Percentiles rank a stretch among this genome's conserved stretches.
Evolutionary conservation across 148 eudicot species (phyloP).

Genomic region (Fagopyrum homotropicum): DNA sequence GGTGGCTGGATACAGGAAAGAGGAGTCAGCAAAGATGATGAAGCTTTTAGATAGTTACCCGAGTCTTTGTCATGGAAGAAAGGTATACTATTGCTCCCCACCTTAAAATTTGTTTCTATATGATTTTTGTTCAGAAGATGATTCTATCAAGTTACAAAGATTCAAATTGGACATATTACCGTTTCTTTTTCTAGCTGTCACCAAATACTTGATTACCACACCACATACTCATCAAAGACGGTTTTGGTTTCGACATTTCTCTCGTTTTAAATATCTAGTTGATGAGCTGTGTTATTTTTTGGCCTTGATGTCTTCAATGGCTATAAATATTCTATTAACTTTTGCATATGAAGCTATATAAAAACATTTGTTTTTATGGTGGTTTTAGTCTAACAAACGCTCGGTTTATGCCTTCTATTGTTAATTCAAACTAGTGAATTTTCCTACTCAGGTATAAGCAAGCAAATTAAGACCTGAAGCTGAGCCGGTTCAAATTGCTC

Average conservation of each 20-base stretch:
- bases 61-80: slow-evolving; percentile 36
- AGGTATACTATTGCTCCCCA: slow-evolving; percentile 29
- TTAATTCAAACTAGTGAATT: neutral
- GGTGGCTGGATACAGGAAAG: slow-evolving; percentile 47
- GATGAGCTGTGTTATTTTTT: neutral
- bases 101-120: neutral
- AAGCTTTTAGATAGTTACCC: slow-evolving; percentile 43
- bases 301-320: no score
- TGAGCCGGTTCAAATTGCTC: slow-evolving; percentile 49
- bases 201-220: no score
- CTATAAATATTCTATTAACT: neutral
- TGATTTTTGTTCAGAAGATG: neutral
- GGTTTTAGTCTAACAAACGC: no score
- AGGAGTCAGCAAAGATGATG: slow-evolving; percentile 44
- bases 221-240: no score
- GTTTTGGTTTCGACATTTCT: no score
- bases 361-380: no score
- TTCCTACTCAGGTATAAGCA: slow-evolving; percentile 42
- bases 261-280: neutral
- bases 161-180: no score
- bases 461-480: slow-evolving; percentile 44
- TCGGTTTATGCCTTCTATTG: no score
- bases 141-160: neutral
- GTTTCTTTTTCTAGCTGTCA: no score
- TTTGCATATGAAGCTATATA: neutral